A percentile compares a stretch with the other conserved stretches of the same genome.
These are phyloP conservation scores for Pseudogymnoascus sp. DNA, from an alignment of 2,329 filamentous ascomycete species.

Conservation along the genomic window DNA sequence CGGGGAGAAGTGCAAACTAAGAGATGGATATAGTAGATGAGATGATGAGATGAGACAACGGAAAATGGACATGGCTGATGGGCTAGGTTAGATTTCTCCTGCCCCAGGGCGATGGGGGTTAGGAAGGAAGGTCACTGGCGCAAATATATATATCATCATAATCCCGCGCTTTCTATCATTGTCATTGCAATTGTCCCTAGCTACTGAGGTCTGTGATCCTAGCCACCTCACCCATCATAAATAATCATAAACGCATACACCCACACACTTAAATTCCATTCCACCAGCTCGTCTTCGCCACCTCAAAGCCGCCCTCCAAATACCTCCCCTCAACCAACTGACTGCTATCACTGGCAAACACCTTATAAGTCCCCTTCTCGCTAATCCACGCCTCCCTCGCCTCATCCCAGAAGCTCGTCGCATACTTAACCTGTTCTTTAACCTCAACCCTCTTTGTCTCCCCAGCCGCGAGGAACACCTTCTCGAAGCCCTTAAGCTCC, in stretches of 20 bases:
- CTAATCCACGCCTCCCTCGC: constrained; percentile 31
- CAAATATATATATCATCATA: neutral
- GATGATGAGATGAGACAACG: neutral
- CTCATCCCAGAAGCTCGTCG: constrained; percentile 35
- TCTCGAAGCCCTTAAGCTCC: constrained; percentile 37
- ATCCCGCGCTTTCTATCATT: neutral
- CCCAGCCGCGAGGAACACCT: constrained; percentile 31
- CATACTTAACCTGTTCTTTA: constrained; percentile 27
- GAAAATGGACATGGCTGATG: neutral
- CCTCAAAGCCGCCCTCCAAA: neutral
- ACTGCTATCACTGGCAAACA: constrained; percentile 20
- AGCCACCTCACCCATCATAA: neutral
- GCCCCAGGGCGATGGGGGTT: neutral
- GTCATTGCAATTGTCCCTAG: neutral
- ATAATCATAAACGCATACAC: neutral
- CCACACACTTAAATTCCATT: constrained; percentile 1
- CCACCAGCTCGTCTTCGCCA: constrained; percentile 11
- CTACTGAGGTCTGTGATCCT: neutral
- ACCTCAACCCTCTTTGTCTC: constrained; percentile 27
- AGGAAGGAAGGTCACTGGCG: neutral
- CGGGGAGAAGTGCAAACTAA: neutral
- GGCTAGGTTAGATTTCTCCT: neutral
- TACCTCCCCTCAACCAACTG: constrained; percentile 7
- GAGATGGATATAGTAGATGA: neutral
- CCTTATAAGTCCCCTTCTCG: constrained; percentile 30